A percentile compares a stretch with the other conserved stretches of the same genome.
These are phyloP conservation scores for Iris macrosiphon DNA, from an alignment of 106 monocot genomes.

Conservation along the genomic window DNA sequence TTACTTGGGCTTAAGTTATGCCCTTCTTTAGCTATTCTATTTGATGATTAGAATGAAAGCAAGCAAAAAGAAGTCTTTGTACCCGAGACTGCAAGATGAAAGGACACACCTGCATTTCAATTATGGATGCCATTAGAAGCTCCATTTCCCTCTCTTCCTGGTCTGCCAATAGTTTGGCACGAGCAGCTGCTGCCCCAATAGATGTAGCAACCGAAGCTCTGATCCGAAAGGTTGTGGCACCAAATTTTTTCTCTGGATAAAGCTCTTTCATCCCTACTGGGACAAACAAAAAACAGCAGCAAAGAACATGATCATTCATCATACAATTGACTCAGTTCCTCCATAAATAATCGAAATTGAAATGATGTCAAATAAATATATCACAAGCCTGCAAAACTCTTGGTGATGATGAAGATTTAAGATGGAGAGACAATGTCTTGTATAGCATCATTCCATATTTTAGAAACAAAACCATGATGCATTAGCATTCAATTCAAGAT, in stretches of 20 bases:
- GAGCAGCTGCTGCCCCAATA: slow-evolving; percentile 66
- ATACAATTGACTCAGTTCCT: background rate
- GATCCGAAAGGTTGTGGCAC: slow-evolving; percentile 41
- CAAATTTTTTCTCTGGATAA: slow-evolving; percentile 36
- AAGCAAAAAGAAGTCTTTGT: no score
- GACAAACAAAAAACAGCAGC: background rate
- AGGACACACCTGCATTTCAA: slow-evolving; percentile 75
- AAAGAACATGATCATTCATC: background rate
- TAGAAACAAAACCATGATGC: no score
- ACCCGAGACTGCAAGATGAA: no score
- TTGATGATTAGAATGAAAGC: no score
- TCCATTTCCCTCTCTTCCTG: slow-evolving; percentile 87
- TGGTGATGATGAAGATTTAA: no score
- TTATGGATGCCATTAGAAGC: slow-evolving; percentile 64
- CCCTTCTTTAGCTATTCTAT: no score
- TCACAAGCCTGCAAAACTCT: background rate
- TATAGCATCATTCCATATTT: no score
- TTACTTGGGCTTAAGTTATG: no score
- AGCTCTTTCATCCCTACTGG: no score
- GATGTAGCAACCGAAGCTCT: slow-evolving; percentile 72
- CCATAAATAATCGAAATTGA: background rate
- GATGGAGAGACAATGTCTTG: no score
- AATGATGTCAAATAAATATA: background rate
- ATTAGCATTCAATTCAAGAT: no score
- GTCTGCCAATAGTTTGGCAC: slow-evolving; percentile 77